Conservation (phyloP, 176 grass and related monocot genomes). For the Triticum aestivum region DNA sequence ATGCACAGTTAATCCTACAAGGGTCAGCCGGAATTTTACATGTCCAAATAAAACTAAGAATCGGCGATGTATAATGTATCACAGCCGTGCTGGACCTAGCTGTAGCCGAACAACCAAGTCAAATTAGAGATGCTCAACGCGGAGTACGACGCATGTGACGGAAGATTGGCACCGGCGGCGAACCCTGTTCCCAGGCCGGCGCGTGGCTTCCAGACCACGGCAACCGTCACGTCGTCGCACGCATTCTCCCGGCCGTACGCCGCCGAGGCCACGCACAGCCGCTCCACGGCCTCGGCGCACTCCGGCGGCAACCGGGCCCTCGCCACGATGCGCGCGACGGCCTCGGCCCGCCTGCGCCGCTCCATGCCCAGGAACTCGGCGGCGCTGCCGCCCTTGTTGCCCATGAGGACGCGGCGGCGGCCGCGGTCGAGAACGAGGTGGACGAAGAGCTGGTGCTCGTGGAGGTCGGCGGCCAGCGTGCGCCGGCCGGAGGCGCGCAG, state of each 20-base stretch:
- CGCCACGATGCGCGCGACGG: background rate
- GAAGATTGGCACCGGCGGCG: background rate
- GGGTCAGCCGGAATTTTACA: background rate
- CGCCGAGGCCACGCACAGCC: background rate
- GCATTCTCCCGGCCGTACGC: background rate
- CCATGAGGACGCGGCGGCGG: background rate
- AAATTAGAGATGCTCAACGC: too few relatives aligned
- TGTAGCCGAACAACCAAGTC: background rate
- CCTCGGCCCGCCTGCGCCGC: background rate
- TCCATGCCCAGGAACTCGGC: conserved; percentile 7
- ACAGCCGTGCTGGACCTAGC: background rate
- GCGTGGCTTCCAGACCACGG: background rate
- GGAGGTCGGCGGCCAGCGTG: conserved; percentile 6
- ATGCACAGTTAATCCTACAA: background rate
- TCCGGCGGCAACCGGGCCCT: background rate
- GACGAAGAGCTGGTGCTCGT: conserved; percentile 21
- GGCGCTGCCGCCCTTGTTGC: background rate
- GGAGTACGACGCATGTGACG: background rate
- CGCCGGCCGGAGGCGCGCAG: background rate
- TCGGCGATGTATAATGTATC: background rate
- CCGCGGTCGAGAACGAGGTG: conserved; percentile 9
- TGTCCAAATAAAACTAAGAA: background rate
- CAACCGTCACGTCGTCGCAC: conserved; percentile 18
- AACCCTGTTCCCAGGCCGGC: background rate
- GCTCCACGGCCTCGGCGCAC: conserved; percentile 9